Evolutionary conservation across 768 basidiomycete genomes (phyloP).

Genomic region (Russula ochroleuca): DNA sequence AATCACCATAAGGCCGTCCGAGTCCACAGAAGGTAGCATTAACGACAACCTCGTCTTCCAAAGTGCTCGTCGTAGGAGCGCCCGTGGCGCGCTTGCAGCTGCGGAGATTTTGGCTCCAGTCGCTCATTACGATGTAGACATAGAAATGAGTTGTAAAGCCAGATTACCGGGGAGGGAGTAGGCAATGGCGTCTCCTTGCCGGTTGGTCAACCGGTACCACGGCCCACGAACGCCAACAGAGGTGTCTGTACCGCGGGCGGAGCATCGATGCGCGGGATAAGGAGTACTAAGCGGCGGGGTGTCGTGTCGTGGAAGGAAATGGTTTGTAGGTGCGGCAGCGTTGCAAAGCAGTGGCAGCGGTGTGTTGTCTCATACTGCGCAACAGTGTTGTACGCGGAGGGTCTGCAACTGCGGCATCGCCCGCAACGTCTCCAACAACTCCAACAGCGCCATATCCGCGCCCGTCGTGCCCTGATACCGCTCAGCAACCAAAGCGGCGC

Average conservation of each 20-base stretch:
- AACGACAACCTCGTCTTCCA: constrained; percentile 48
- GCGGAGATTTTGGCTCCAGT: constrained; percentile 19
- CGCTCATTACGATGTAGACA: constrained; percentile 9
- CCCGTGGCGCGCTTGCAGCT: constrained; percentile 5
- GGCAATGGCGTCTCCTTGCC: not conserved
- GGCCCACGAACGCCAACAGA: no score
- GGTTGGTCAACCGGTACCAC: no score
- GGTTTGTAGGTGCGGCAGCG: no score
- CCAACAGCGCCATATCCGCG: not conserved
- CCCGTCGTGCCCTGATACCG: constrained; percentile 10
- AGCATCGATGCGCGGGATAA: no score
- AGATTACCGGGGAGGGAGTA: not conserved
- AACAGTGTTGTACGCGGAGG: no score
- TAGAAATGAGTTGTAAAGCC: not conserved
- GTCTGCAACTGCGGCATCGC: no score
- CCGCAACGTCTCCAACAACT: constrained; percentile 1
- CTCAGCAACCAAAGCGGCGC: constrained; percentile 14
- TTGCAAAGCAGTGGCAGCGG: no score
- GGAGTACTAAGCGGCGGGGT: no score
- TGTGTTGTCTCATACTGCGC: no score
- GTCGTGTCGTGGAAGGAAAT: no score
- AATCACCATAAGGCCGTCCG: constrained; percentile 75
- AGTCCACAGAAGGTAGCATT: constrained; percentile 85
- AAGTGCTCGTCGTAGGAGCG: not conserved
- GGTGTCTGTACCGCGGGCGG: no score